Percentiles rank a stretch among this genome's conserved stretches.
These are phyloP conservation scores for Podospora pseudoanserina DNA, from an alignment of 495 filamentous ascomycete genomes.

Conservation along the genomic window DNA sequence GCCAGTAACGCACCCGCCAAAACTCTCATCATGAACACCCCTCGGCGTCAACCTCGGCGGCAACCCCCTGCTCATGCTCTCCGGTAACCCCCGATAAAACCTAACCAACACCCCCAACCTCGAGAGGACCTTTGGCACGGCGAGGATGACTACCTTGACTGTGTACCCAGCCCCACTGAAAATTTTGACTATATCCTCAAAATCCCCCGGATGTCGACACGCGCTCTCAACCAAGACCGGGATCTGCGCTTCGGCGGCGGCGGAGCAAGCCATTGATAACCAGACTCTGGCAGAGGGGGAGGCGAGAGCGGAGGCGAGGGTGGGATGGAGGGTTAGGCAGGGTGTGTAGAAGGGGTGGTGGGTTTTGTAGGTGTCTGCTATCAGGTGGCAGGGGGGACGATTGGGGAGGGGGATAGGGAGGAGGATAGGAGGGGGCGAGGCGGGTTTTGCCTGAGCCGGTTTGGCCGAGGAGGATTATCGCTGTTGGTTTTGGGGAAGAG, in stretches of 20 bases:
- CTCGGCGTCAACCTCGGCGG: slow-evolving; percentile 37
- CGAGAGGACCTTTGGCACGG: slow-evolving; percentile 32
- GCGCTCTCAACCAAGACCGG: slow-evolving; percentile 37
- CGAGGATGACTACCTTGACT: slow-evolving; percentile 33
- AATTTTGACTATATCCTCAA: slow-evolving; percentile 23
- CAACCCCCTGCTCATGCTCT: slow-evolving; percentile 26
- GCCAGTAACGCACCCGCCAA: slow-evolving; percentile 26
- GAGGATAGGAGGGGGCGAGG: slow-evolving; percentile 26
- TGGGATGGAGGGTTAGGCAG: slow-evolving; percentile 18
- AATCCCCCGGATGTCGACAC: slow-evolving; percentile 33
- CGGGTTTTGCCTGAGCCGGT: slow-evolving; percentile 44
- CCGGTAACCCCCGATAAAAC: slow-evolving; percentile 26
- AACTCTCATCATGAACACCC: slow-evolving; percentile 39
- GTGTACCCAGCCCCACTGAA: slow-evolving; percentile 27
- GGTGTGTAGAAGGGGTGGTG: slow-evolving; percentile 36
- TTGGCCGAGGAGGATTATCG: slow-evolving; percentile 40
- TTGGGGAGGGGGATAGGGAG: slow-evolving; percentile 16
- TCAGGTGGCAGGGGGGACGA: slow-evolving; percentile 27
- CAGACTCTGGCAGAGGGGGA: slow-evolving; percentile 32
- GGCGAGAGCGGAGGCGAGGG: slow-evolving; percentile 30
- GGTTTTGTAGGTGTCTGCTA: slow-evolving; percentile 46
- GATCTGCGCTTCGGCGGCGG: slow-evolving; percentile 17
- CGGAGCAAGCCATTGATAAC: slow-evolving; percentile 31
- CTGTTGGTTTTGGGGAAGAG: slow-evolving; percentile 19
- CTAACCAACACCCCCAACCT: slow-evolving; percentile 33